Evolutionary conservation across 2,329 filamentous ascomycete species (phyloP), one percentile per base, ranked within the genome.

Genomic region (Domatiomyces globalis): DNA sequence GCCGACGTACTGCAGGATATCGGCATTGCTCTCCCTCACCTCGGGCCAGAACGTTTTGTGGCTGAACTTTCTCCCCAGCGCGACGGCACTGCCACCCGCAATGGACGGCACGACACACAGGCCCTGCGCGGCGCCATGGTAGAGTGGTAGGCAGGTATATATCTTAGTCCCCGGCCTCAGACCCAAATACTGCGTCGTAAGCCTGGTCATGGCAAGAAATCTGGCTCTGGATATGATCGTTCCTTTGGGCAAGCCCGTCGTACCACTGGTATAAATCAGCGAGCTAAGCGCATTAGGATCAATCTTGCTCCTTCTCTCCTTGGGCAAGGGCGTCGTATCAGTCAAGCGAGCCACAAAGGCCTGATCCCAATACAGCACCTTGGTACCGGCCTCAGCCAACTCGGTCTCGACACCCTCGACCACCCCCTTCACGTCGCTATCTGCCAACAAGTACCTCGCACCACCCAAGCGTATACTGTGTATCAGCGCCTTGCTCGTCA

Each of bases 71-170:
- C 66, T 66, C 0, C 63, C 67, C 2, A 73, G 61, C 0, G 69
- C 67, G 6, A 72, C 60, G 4, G 63, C 62, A 0, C 74, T 58
- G 6, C 79, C 76, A 8, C 71, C 72, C 36, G 83, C 78, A 27
- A 77, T 78, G 1, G 63, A 63, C 51, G 70, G 69, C 43, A 65
- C 68, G 5, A 74, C 15, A 1, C 69, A 71, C 0, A 66, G 69
- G 50, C 73, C 73, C 52, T 72, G 67, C 4, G 83, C 84, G 0
- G 85, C 87, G 10, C 83, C 84, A 63, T 89, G 85, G 62, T 87
- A 88, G 27, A 86, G 69, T 0, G 79, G 84, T 80, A 88, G 87
- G 65, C 83, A 86, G 61, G 81, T 77, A 62, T 87, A 88, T 76
- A 81, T 87, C 27, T 81, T 70, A 62, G 85, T 80, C 1, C 64